Conservation (phyloP, 495 filamentous ascomycete species). For the Hypoxylon lienhwacheense region DNA sequence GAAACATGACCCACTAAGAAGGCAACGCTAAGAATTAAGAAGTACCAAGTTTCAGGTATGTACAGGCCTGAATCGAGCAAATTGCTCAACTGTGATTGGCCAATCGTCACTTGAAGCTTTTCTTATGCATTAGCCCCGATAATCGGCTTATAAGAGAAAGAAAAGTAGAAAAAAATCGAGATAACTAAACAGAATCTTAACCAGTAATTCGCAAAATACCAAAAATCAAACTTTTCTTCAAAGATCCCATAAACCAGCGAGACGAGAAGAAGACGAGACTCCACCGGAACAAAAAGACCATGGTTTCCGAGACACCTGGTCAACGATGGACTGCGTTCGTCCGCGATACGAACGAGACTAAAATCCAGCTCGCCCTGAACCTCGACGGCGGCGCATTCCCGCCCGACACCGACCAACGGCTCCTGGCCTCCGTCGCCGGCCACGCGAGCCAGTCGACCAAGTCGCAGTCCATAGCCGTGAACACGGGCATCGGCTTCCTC, state of each 20-base stretch:
- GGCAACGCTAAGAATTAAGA: slow-evolving; percentile 6
- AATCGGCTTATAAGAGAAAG: slow-evolving; percentile 20
- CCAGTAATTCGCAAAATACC: no score
- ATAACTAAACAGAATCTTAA: neutral
- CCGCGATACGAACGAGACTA: slow-evolving; percentile 95
- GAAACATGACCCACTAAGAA: neutral
- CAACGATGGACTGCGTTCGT: slow-evolving; percentile 72
- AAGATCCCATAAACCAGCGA: no score
- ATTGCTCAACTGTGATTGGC: slow-evolving; percentile 22
- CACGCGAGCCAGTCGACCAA: slow-evolving; percentile 83
- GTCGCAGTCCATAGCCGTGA: slow-evolving; percentile 80
- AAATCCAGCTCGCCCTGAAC: slow-evolving; percentile 87
- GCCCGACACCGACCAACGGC: slow-evolving; percentile 51
- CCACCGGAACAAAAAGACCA: slow-evolving; percentile 33
- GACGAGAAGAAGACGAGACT: no score
- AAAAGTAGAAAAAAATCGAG: neutral
- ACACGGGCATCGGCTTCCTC: slow-evolving; percentile 96
- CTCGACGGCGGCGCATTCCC: slow-evolving; percentile 86
- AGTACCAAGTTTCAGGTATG: no score
- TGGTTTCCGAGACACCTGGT: slow-evolving; percentile 40
- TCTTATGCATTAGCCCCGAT: slow-evolving; percentile 21
- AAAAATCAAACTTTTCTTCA: neutral
- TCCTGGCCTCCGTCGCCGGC: slow-evolving; percentile 45
- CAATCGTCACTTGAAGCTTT: slow-evolving; percentile 23
- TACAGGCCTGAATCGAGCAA: slow-evolving; percentile 20